phyloP scores from a whole-genome alignment of 768 basidiomycete species.

The Russula virescens region DNA sequence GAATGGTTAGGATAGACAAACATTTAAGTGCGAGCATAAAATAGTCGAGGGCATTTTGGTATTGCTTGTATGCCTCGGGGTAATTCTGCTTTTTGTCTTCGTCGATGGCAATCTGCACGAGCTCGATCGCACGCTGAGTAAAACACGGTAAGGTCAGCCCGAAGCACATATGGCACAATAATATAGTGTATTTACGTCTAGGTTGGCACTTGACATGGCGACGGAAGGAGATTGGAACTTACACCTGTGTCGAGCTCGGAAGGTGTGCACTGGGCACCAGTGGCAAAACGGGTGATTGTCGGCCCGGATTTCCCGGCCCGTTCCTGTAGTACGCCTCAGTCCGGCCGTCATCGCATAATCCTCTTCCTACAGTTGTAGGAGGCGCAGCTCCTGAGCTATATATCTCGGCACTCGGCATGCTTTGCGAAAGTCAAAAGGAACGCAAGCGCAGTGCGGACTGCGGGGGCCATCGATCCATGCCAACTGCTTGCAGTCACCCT shows the following conservation, averaged over 20 bases:
- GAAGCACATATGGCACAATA: neutral
- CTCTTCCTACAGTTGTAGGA: too few relatives aligned
- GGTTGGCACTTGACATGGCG: constrained; percentile 18
- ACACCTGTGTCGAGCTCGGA: neutral
- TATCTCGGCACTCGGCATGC: too few relatives aligned
- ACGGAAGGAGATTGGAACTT: neutral
- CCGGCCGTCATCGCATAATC: too few relatives aligned
- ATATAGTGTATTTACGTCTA: constrained; percentile 11
- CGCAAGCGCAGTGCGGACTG: too few relatives aligned
- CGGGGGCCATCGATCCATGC: too few relatives aligned
- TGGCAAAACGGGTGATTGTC: neutral
- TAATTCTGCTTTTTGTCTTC: constrained; percentile 93
- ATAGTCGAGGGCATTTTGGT: constrained; percentile 94
- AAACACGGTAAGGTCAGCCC: neutral
- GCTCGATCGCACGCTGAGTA: constrained; percentile 71
- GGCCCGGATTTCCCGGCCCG: too few relatives aligned
- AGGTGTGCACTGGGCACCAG: too few relatives aligned
- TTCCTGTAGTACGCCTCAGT: too few relatives aligned
- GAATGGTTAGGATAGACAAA: constrained; percentile 33
- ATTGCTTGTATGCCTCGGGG: constrained; percentile 87
- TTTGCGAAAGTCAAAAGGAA: too few relatives aligned
- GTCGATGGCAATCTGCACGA: constrained; percentile 90
- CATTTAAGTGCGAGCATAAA: constrained; percentile 98
- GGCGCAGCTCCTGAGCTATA: too few relatives aligned
- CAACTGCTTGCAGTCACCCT: too few relatives aligned